Conservation (phyloP, 352 stramenopile species). For the Elongisporangium undulatum region DNA sequence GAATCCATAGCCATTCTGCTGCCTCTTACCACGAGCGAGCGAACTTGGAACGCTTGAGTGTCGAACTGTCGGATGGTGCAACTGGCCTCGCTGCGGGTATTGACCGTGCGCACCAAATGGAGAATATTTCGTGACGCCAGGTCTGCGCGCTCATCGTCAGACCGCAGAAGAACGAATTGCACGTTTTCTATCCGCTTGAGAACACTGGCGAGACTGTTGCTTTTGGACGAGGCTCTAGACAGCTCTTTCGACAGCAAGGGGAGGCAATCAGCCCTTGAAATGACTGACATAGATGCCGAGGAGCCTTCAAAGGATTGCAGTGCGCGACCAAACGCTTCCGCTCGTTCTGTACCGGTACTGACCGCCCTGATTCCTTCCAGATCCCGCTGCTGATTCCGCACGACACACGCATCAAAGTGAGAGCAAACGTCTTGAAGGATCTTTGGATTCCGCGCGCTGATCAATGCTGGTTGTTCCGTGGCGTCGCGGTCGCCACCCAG, state of each 20-base stretch:
- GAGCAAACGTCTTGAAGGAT: background rate
- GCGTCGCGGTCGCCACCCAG: background rate
- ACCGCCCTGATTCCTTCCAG: background rate
- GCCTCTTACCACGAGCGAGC: constrained; percentile 25
- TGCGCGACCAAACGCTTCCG: background rate
- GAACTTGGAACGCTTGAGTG: constrained; percentile 23
- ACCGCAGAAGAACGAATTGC: constrained; percentile 37
- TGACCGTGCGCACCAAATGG: constrained; percentile 16
- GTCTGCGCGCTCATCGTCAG: constrained; percentile 23
- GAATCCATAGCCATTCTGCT: background rate
- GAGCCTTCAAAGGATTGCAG: background rate
- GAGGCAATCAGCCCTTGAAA: background rate
- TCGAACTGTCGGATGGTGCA: constrained; percentile 29
- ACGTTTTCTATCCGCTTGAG: constrained; percentile 10
- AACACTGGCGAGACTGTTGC: constrained; percentile 1
- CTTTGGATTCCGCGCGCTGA: background rate
- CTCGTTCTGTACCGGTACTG: background rate
- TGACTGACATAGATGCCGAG: background rate
- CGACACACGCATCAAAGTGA: background rate
- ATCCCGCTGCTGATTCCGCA: background rate
- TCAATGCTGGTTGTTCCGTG: background rate
- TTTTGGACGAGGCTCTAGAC: background rate
- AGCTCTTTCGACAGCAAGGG: background rate
- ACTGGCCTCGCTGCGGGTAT: constrained; percentile 11
- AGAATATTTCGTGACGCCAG: constrained; percentile 20